Conservation (phyloP, 371 early-diverging fungal species). For the Entomophthora muscae region DNA sequence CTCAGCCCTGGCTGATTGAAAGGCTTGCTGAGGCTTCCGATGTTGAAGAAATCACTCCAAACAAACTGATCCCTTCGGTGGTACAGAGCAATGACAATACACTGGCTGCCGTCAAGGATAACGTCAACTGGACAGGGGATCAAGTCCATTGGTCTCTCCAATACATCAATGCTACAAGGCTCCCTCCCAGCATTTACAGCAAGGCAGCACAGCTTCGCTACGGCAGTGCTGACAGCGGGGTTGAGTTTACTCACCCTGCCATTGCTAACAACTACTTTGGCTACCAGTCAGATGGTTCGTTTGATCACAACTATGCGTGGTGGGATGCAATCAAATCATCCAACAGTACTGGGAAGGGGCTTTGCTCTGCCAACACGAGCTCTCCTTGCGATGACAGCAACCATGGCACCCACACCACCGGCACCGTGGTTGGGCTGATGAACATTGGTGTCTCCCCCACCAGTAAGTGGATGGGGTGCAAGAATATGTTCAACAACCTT, state of each 20-base stretch:
- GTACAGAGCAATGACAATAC: background rate
- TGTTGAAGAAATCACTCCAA: constrained; percentile 5
- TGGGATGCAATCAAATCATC: constrained; percentile 8
- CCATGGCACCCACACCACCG: constrained; percentile 4
- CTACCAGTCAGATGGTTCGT: background rate
- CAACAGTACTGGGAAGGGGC: no score
- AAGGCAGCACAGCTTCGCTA: background rate
- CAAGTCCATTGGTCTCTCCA: background rate
- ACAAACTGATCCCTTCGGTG: background rate
- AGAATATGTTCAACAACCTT: no score
- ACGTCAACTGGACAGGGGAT: background rate
- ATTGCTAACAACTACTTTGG: constrained; percentile 28
- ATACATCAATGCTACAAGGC: background rate
- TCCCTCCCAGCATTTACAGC: background rate
- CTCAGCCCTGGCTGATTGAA: background rate
- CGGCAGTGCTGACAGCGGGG: constrained; percentile 28
- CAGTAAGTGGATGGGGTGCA: background rate
- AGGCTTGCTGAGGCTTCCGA: background rate
- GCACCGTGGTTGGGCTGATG: no score
- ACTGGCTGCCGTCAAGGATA: background rate
- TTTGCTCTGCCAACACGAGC: background rate
- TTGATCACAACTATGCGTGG: no score
- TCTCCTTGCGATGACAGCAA: constrained; percentile 3
- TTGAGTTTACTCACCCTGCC: constrained; percentile 47
- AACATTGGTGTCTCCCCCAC: background rate